Conservation (phyloP, 495 filamentous ascomycete genomes). For the Talaromyces thailandensis region DNA sequence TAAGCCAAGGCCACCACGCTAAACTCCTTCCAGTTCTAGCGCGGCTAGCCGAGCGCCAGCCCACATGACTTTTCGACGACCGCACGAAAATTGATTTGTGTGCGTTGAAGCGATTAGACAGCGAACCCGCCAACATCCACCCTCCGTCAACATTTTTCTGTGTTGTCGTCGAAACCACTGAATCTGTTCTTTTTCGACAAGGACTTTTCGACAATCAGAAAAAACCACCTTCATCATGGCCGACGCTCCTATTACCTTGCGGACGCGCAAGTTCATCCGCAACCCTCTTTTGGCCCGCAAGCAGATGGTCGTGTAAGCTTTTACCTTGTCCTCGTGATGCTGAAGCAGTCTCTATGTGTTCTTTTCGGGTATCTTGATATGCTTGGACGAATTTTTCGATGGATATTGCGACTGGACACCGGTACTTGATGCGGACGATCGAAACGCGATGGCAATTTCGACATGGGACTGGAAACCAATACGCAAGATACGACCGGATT, state of each 20-base stretch:
- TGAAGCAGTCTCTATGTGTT: not conserved
- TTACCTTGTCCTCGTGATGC: not conserved
- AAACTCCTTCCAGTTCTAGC: conserved; percentile 20
- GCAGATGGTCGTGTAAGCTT: conserved; percentile 99
- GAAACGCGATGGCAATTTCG: not conserved
- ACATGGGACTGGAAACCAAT: not conserved
- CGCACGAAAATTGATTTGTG: conserved; percentile 4
- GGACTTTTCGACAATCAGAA: conserved; percentile 5
- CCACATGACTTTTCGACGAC: conserved; percentile 17
- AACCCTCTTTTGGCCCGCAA: conserved; percentile 97
- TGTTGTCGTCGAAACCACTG: conserved; percentile 1
- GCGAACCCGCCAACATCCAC: not conserved
- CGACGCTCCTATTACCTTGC: conserved; percentile 86
- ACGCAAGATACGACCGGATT: not conserved
- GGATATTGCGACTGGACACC: not conserved
- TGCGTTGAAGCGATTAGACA: not conserved
- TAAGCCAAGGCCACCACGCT: conserved; percentile 2
- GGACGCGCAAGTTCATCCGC: conserved; percentile 99
- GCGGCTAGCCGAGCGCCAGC: conserved; percentile 37
- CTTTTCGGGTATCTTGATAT: not conserved
- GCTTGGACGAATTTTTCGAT: not conserved
- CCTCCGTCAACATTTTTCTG: not conserved
- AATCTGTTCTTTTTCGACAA: conserved; percentile 2
- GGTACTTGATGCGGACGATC: not conserved
- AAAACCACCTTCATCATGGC: conserved; percentile 62